Percentiles rank a stretch among this genome's conserved stretches.
These are phyloP conservation scores for Boletus pseudopeckii DNA, from an alignment of 768 basidiomycete species.

Conservation along the genomic window DNA sequence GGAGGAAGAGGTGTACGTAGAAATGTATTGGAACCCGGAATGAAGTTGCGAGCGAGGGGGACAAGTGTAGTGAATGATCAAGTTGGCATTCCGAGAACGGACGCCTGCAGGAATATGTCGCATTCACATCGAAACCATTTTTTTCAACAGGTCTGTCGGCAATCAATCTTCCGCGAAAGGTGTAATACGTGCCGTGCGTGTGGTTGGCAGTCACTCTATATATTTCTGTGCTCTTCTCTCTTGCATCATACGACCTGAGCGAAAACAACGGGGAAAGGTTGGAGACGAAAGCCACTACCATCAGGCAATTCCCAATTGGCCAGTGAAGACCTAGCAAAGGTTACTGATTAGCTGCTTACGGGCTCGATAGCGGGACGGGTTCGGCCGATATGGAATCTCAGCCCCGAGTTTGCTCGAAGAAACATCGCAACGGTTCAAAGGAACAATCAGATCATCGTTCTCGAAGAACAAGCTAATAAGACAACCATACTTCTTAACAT, in stretches of 20 bases:
- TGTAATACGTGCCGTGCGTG: slow-evolving; percentile 8
- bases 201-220: slow-evolving; percentile 21
- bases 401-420: not conserved
- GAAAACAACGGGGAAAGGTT: slow-evolving; percentile 25
- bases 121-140: slow-evolving; percentile 12
- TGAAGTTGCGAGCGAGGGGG: slow-evolving; percentile 4
- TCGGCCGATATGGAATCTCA: slow-evolving; percentile 10
- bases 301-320: slow-evolving; percentile 5
- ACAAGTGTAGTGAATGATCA: slow-evolving; percentile 15
- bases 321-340: slow-evolving; percentile 15
- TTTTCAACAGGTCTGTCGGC: slow-evolving; percentile 10
- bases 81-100: slow-evolving; percentile 21
- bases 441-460: slow-evolving; percentile 15
- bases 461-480: slow-evolving; percentile 15
- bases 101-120: slow-evolving; percentile 16
- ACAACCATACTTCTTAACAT: slow-evolving; percentile 24
- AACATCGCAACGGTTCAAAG: slow-evolving; percentile 6
- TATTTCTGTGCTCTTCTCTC: slow-evolving; percentile 27
- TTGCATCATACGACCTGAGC: slow-evolving; percentile 21
- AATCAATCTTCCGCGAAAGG: slow-evolving; percentile 31
- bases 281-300: slow-evolving; percentile 14
- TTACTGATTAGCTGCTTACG: slow-evolving; percentile 19
- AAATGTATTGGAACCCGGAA: slow-evolving; percentile 12
- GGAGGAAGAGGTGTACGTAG: slow-evolving; percentile 10
- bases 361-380: slow-evolving; percentile 1